Conservation (phyloP, 805 yeast genomes). For the Priceomyces haplophilus region DNA sequence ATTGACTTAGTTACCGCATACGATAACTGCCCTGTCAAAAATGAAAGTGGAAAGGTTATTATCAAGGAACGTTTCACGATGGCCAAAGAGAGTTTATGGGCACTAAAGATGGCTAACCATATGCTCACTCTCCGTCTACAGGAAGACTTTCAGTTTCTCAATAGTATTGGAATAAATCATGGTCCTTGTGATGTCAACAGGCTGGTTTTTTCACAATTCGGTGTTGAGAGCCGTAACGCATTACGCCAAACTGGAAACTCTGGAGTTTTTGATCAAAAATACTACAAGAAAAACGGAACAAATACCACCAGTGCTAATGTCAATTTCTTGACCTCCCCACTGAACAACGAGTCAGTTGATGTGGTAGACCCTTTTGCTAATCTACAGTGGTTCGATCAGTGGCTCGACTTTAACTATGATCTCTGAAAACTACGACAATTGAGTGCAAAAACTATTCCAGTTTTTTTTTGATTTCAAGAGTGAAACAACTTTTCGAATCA, state of each 20-base stretch:
- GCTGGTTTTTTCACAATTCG: slow-evolving; percentile 48
- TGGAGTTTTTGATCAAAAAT: slow-evolving; percentile 13
- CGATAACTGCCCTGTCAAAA: slow-evolving; percentile 30
- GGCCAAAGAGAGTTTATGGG: slow-evolving; percentile 65
- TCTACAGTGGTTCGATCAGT: slow-evolving; percentile 56
- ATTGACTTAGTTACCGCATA: slow-evolving; percentile 20
- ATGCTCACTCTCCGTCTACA: slow-evolving; percentile 45
- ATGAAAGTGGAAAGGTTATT: slow-evolving; percentile 28
- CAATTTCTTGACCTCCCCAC: slow-evolving; percentile 3
- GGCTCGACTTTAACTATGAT: slow-evolving; percentile 34
- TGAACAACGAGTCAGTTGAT: slow-evolving; percentile 12
- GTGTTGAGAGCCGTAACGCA: slow-evolving; percentile 17
- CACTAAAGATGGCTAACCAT: slow-evolving; percentile 52
- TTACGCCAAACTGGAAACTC: slow-evolving; percentile 17
- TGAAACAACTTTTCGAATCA: too few species aligned
- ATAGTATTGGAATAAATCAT: slow-evolving; percentile 48
- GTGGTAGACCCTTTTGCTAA: slow-evolving; percentile 37
- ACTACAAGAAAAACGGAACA: neutral
- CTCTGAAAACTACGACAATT: too few species aligned
- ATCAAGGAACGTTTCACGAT: slow-evolving; percentile 40
- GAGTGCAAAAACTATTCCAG: too few species aligned
- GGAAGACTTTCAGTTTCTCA: slow-evolving; percentile 36
- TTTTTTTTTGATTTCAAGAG: too few species aligned
- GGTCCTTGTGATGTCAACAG: slow-evolving; percentile 52
- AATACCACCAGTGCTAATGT: neutral